phyloP scores from a whole-genome alignment of 192 early-diverging fungal genomes.

The Chytriomyces confervae region DNA sequence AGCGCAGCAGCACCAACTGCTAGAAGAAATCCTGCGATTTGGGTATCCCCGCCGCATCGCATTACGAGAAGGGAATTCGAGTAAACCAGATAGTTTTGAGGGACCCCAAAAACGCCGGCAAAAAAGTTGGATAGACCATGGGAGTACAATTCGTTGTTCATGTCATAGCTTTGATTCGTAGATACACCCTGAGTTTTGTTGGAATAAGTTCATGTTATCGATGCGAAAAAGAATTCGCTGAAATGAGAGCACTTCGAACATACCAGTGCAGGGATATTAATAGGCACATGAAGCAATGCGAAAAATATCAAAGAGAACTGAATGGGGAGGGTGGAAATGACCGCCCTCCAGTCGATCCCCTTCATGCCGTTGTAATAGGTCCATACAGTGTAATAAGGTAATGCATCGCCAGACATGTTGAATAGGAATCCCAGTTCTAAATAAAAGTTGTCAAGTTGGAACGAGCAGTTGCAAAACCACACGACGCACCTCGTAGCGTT shows the following conservation, averaged over 20 bases:
- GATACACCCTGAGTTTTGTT: constrained; percentile 69
- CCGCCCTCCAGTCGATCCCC: constrained; percentile 48
- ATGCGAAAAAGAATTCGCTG: not conserved
- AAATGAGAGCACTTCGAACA: not conserved
- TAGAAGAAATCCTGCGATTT: constrained; percentile 85
- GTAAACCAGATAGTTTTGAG: constrained; percentile 91
- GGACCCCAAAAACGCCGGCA: constrained; percentile 77
- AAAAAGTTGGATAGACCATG: constrained; percentile 90
- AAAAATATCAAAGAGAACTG: constrained; percentile 94
- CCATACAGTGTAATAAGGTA: constrained; percentile 90
- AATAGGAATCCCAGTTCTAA: constrained; percentile 81
- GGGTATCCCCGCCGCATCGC: constrained; percentile 86
- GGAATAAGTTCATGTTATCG: not conserved
- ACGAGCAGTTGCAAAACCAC: constrained; percentile 62
- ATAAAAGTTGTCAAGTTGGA: not conserved
- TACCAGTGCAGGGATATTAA: constrained; percentile 65
- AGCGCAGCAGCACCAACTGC: constrained; percentile 73
- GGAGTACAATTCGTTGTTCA: constrained; percentile 88
- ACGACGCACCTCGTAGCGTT: constrained; percentile 75
- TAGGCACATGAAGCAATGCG: constrained; percentile 95
- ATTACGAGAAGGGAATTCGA: constrained; percentile 92
- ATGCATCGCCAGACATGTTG: constrained; percentile 64
- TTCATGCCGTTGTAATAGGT: constrained; percentile 67
- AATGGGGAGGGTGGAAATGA: constrained; percentile 75
- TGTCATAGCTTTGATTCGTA: constrained; percentile 86